Base-by-base conservation (phyloP, 768 basidiomycete genomes). In the Calocybe indica region DNA sequence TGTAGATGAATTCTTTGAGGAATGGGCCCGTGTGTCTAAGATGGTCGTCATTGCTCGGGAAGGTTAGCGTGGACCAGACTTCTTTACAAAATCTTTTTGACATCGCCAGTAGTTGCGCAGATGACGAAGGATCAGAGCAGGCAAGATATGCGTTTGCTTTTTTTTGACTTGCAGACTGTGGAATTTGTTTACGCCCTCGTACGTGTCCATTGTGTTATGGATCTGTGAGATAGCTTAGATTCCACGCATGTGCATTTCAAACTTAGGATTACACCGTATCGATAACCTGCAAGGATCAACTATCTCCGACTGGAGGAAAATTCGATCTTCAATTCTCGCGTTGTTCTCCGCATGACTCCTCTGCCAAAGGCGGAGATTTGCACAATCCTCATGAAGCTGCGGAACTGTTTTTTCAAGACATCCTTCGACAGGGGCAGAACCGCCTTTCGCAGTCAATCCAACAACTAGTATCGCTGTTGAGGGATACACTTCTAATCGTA, bases 41-140 rank as follows among this genome's bases (percentile, higher is more conserved):
- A 92, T 93, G 78, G 89, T 93, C 9, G 88, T 93, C 28, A 92
- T 95, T 47, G 92, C 92, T 9, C 80, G 90, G 50, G 89, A 93
- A 70, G 82, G 91, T 89, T 59, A 9, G 58, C 52, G 1, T 15
- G 35, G n/a, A 41, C 6, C n/a, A n/a, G 5, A 12, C 13, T 22
- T 43, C 22, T 13, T 41, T 41, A 46, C 38, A 39, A 12, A 50
- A 54, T 9, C 51, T 30, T 29, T 31, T 11, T 44, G 12, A 45
- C 34, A 7, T 29, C 15, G 15, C 30, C 43, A 22, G 5, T 42
- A 91, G 92, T 94, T 36, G 88, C 85, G 5, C 83, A 88, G 61
- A 87, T 94, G 82, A 78, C 87, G 11, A 82, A 84, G 54, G 73
- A 76, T 50, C 79, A 77, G 49, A 72, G 71, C 29, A 92, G 87